Evolutionary conservation across 148 eudicot species (phyloP).

Genomic region (Chenopodium suecicum): DNA sequence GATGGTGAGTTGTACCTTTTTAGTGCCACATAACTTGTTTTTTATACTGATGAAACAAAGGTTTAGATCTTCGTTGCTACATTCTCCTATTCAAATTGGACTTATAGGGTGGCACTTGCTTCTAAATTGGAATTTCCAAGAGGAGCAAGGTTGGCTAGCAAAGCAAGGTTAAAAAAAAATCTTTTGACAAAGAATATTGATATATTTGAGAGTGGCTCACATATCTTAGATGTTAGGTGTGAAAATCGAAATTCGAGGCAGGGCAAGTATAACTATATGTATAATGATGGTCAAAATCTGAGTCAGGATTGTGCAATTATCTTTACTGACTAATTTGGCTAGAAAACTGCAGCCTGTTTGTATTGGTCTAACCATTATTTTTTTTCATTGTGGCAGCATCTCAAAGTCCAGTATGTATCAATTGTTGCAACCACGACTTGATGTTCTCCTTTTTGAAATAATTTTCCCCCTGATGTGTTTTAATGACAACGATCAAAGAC

Average conservation of each 20-base stretch:
- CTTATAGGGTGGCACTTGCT: background rate
- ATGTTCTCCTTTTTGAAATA: conserved; percentile 88
- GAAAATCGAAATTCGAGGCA: background rate
- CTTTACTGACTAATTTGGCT: background rate
- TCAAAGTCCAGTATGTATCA: conserved; percentile 85
- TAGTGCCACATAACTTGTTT: background rate
- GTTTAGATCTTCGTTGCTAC: background rate
- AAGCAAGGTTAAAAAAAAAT: background rate
- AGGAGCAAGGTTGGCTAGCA: background rate
- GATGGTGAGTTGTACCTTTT: background rate
- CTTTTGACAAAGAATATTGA: background rate
- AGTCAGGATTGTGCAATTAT: background rate
- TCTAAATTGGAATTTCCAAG: background rate
- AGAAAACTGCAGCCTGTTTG: background rate
- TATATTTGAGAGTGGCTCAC: background rate
- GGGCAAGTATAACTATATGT: background rate
- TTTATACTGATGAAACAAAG: background rate
- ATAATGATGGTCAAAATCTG: background rate
- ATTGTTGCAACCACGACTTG: conserved; percentile 82
- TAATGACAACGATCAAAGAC: conserved; percentile 84
- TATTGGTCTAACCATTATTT: too few species aligned
- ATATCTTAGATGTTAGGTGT: background rate
- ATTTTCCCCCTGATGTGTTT: conserved; percentile 98
- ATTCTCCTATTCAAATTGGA: background rate
- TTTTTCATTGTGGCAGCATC: conserved; percentile 52